These are phyloP conservation scores for Hordeum marinum DNA, from an alignment of 176 grass and related monocot genomes.

Conservation along the genomic window DNA sequence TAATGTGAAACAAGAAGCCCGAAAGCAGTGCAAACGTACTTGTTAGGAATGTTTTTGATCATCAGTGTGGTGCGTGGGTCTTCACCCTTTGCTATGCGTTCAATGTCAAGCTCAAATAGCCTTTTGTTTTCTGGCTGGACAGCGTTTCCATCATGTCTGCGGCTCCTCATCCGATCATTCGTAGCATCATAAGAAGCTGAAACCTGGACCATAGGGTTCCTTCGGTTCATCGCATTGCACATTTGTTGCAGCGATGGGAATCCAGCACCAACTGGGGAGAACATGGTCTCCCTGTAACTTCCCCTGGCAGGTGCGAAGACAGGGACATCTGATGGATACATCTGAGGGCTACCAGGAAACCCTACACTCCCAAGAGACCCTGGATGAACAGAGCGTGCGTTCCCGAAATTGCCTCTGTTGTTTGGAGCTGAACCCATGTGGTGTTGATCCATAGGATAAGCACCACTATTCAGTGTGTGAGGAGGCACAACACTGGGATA, in stretches of 20 bases:
- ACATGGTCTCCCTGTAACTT: conserved; percentile 47
- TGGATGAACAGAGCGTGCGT: conserved; percentile 38
- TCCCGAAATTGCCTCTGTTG: conserved; percentile 31
- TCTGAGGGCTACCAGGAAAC: conserved; percentile 47
- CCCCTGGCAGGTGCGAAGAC: conserved; percentile 41
- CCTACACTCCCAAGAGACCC: conserved; percentile 48
- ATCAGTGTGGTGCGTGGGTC: conserved; percentile 89
- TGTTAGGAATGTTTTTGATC: conserved; percentile 99
- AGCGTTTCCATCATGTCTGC: conserved; percentile 63
- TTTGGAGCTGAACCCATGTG: conserved; percentile 60
- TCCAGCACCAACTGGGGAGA: conserved; percentile 36
- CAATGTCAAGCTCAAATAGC: conserved; percentile 88
- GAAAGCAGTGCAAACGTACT: conserved; percentile 36
- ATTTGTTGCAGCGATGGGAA: conserved; percentile 54
- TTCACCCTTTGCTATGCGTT: conserved; percentile 62
- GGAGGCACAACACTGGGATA: conserved; percentile 38
- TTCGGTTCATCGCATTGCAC: conserved; percentile 32
- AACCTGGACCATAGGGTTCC: conserved; percentile 45
- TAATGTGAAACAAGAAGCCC: neutral
- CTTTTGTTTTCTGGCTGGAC: conserved; percentile 64
- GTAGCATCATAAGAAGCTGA: conserved; percentile 52
- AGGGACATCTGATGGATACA: conserved; percentile 42
- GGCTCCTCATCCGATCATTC: conserved; percentile 64
- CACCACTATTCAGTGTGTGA: conserved; percentile 31
- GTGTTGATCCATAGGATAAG: conserved; percentile 49